Evolutionary conservation across 2,329 filamentous ascomycete species (phyloP), one percentile per base, ranked within the genome.

Genomic region (Boeremia exigua): DNA sequence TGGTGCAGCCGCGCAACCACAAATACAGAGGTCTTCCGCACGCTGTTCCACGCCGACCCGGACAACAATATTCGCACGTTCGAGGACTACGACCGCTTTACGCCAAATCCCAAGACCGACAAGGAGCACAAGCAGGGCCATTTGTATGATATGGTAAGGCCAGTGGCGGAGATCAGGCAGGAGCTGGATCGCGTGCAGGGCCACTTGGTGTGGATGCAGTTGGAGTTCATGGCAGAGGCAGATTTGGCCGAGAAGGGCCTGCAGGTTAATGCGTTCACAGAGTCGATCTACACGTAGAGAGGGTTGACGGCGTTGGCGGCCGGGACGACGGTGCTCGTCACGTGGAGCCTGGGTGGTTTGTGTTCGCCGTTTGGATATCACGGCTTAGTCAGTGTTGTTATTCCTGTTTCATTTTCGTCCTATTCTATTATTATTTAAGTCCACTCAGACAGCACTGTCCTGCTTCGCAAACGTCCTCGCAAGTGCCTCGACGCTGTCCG

Each of bases 201-300:
- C 0, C 94, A 98, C 79, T 75, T 98, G 36, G 94, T 98, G 6
- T 96, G 91, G 91, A 94, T 96, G 88, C 92, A 92, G n/a, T 75
- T 98, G 68, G 86, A 92, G 40, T 98, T 96, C 72, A 76, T 98
- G 70, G 82, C 85, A 67, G 87, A 96, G 61, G 92, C 88, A 0
- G 84, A 91, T 66, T 96, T 98, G 92, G 93, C 93, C 0, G 93
- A 97, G 79, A 86, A 84, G 68, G 93, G 94, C 0, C 70, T 98
- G 75, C 88, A 92, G 76, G 86, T 98, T 36, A 98, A 98, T 74
- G 78, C 85, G 40, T 89, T 86, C 69, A 98, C 94, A 0, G 92
- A 97, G 81, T 92, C 90, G 83, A 86, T 96, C 58, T 95, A 91
- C 73, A 90, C 90, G 27, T 72, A 51, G 29, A 46, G 7, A n/a